A percentile compares a stretch with the other conserved stretches of the same genome.
These are phyloP conservation scores for Colletotrichum noveboracense DNA, from an alignment of 2,329 filamentous ascomycete genomes.

Conservation along the genomic window DNA sequence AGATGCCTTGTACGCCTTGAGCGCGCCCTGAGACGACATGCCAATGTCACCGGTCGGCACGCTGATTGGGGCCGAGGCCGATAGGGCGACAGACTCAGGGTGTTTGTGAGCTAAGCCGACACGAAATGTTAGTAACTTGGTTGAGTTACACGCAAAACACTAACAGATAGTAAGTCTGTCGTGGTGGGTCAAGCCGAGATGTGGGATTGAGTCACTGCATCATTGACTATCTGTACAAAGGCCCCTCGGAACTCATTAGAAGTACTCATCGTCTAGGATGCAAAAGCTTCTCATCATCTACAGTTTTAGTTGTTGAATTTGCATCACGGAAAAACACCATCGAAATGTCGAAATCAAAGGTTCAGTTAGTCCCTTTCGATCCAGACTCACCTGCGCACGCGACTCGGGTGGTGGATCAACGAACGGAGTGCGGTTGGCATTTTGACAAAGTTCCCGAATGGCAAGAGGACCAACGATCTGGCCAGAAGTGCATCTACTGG, in stretches of 20 bases:
- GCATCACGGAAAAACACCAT: not conserved
- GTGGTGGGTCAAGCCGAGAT: not conserved
- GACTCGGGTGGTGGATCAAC: slow-evolving; percentile 26
- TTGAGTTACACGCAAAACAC: not conserved
- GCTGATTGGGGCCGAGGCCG: not conserved
- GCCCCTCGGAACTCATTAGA: not conserved
- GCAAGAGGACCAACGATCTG: slow-evolving; percentile 24
- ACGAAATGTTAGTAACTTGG: not conserved
- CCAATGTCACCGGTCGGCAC: not conserved
- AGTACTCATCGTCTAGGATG: fast-evolving
- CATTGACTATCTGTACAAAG: not conserved
- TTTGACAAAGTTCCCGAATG: slow-evolving; percentile 22
- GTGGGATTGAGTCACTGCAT: not conserved
- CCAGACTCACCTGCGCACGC: slow-evolving; percentile 26
- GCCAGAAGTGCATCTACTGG: slow-evolving; percentile 25
- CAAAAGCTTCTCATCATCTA: not conserved
- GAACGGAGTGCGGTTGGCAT: slow-evolving; percentile 30
- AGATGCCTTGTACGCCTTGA: not conserved
- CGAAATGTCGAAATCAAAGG: not conserved
- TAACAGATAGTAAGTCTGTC: not conserved
- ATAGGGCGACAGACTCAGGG: not conserved
- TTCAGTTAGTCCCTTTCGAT: slow-evolving; percentile 30
- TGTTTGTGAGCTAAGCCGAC: not conserved
- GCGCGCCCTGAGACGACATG: not conserved
- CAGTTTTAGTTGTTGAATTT: not conserved